These are phyloP conservation scores for Paspalum notatum DNA, from an alignment of 176 grass and related monocot genomes.

Conservation along the genomic window DNA sequence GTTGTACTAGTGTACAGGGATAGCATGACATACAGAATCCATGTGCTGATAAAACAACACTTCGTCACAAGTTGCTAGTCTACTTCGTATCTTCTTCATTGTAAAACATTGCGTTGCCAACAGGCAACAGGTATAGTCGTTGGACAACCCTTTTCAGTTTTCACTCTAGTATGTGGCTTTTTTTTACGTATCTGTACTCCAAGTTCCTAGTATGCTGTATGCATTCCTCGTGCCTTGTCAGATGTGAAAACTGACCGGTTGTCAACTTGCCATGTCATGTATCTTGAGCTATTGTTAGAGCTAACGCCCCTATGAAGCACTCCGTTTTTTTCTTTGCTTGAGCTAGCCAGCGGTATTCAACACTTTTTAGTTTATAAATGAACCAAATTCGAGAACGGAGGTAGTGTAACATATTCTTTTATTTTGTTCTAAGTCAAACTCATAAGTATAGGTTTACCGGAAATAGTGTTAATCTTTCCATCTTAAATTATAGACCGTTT, in stretches of 20 bases:
- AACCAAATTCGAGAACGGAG: no score
- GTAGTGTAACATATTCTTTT: no score
- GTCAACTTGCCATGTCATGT: not conserved
- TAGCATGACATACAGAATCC: not conserved
- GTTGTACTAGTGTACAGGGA: not conserved
- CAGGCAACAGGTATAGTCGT: no score
- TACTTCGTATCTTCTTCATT: not conserved
- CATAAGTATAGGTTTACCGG: no score
- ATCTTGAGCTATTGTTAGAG: no score
- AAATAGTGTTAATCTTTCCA: no score
- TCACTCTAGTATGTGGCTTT: not conserved
- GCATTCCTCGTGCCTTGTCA: not conserved
- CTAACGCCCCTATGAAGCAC: no score
- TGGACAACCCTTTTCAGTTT: not conserved
- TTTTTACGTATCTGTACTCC: not conserved
- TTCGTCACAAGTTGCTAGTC: not conserved
- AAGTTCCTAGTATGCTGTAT: not conserved
- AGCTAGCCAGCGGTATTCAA: no score
- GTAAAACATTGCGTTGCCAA: not conserved
- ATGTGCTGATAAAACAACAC: not conserved
- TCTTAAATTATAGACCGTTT: no score
- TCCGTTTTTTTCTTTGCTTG: no score
- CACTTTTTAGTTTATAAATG: no score
- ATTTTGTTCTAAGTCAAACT: no score
- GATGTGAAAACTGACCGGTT: not conserved